Conservation (phyloP, 106 monocot genomes). For the Allium sativum region DNA sequence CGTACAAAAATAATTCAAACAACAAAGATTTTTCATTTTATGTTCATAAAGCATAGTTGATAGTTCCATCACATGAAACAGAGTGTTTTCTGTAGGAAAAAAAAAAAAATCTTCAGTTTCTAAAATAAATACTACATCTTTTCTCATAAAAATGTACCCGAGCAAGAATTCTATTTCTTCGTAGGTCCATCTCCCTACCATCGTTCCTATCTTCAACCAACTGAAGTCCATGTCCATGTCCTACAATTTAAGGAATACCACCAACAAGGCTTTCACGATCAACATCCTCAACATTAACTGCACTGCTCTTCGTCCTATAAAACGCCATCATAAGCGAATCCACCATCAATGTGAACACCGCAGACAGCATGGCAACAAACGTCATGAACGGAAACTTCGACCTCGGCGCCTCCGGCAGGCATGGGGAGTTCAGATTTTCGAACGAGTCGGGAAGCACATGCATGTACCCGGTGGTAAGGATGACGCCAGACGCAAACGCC, state of each 20-base stretch:
- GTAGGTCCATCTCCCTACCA: conserved; percentile 4
- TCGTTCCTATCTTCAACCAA: conserved; percentile 12
- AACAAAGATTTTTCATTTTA: too few relatives aligned
- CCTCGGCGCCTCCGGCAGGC: conserved; percentile 47
- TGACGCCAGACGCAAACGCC: conserved; percentile 71
- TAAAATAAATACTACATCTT: too few relatives aligned
- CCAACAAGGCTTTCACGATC: too few relatives aligned
- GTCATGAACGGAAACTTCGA: conserved; percentile 49
- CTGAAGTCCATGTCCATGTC: neutral
- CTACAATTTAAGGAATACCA: too few relatives aligned
- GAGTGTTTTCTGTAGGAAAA: too few relatives aligned
- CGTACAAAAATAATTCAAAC: too few relatives aligned
- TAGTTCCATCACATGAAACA: too few relatives aligned
- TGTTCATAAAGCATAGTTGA: too few relatives aligned
- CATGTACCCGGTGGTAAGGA: conserved; percentile 64
- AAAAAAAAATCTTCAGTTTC: too few relatives aligned
- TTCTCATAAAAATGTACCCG: neutral
- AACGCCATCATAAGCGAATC: conserved; percentile 39
- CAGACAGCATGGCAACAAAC: conserved; percentile 60
- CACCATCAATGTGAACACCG: conserved; percentile 49
- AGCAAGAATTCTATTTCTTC: conserved; percentile 8
- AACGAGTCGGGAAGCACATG: conserved; percentile 68
- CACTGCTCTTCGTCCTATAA: too few relatives aligned
- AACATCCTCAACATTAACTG: too few relatives aligned
- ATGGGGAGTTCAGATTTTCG: conserved; percentile 36